A percentile compares a stretch with the other conserved stretches of the same genome.
These are phyloP conservation scores for Stereocaulon alpinum DNA, from an alignment of 495 filamentous ascomycete species.

Conservation along the genomic window DNA sequence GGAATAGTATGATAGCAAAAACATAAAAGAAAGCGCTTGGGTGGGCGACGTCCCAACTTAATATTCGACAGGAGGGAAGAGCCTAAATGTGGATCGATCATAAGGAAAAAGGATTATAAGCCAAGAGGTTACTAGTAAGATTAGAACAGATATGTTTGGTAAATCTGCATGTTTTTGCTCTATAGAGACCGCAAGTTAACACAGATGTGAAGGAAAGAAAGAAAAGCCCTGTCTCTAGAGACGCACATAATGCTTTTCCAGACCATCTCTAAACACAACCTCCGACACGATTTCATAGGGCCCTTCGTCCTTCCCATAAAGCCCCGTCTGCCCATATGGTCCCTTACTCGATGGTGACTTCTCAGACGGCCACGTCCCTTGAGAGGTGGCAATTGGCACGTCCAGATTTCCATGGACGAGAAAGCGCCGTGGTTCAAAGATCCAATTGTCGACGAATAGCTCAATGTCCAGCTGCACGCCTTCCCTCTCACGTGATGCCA, in stretches of 20 bases:
- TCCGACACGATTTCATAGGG: constrained; percentile 31
- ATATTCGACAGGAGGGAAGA: too few relatives aligned
- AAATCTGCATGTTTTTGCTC: too few relatives aligned
- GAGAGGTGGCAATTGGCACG: constrained; percentile 29
- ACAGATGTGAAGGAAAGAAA: neutral
- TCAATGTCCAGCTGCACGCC: constrained; percentile 32
- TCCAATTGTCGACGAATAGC: constrained; percentile 36
- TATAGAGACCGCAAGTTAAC: too few relatives aligned
- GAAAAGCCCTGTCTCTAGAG: neutral
- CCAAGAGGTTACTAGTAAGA: too few relatives aligned
- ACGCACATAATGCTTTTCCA: constrained; percentile 18
- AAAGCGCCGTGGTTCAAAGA: constrained; percentile 37
- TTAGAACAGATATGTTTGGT: too few relatives aligned
- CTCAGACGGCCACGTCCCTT: constrained; percentile 31
- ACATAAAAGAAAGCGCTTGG: too few relatives aligned
- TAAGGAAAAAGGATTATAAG: too few relatives aligned
- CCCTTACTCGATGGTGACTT: constrained; percentile 34
- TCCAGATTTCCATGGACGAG: constrained; percentile 41
- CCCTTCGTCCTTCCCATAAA: constrained; percentile 41
- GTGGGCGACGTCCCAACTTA: too few relatives aligned
- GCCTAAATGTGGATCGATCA: too few relatives aligned
- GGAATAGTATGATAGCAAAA: too few relatives aligned
- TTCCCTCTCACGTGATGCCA: constrained; percentile 22
- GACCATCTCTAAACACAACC: constrained; percentile 33
- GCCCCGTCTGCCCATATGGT: constrained; percentile 42